phyloP scores from a whole-genome alignment of 106 monocot species.

The Gastrodia elata region DNA sequence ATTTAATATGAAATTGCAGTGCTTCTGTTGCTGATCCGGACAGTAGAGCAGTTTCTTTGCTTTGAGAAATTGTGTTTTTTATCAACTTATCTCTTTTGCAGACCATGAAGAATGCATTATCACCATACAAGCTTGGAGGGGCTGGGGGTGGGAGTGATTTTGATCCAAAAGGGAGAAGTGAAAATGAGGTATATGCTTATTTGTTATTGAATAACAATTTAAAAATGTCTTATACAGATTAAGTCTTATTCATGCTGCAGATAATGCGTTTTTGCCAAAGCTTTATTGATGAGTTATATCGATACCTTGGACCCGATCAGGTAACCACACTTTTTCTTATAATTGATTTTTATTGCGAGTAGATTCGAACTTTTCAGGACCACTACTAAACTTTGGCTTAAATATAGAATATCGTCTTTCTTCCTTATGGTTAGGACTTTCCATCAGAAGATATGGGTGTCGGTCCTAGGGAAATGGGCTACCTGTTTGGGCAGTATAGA shows the following conservation, averaged over 20 bases:
- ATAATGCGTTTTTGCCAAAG: constrained; percentile 99
- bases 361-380: not conserved
- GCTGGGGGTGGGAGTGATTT: constrained; percentile 99
- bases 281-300: constrained; percentile 91
- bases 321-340: constrained; percentile 22
- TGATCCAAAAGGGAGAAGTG: constrained; percentile 97
- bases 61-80: not conserved
- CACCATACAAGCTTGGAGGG: constrained; percentile 97
- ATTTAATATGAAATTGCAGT: not conserved
- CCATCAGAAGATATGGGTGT: constrained; percentile 98
- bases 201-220: not conserved
- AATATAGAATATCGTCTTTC: constrained; percentile 10
- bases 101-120: constrained; percentile 97
- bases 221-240: not conserved
- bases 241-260: constrained; percentile 25
- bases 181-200: constrained; percentile 65
- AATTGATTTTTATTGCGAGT: not conserved
- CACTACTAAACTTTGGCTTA: not conserved
- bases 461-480: constrained; percentile 99
- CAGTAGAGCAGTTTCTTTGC: constrained; percentile 3
- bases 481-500: constrained; percentile 90
- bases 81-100: constrained; percentile 16
- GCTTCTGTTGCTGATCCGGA: not conserved
- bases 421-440: constrained; percentile 66
- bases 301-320: constrained; percentile 93